Percentiles rank a stretch among this genome's conserved stretches.
Evolutionary conservation across 805 yeast species (phyloP).

Genomic region (Myxozyma kluyveri): DNA sequence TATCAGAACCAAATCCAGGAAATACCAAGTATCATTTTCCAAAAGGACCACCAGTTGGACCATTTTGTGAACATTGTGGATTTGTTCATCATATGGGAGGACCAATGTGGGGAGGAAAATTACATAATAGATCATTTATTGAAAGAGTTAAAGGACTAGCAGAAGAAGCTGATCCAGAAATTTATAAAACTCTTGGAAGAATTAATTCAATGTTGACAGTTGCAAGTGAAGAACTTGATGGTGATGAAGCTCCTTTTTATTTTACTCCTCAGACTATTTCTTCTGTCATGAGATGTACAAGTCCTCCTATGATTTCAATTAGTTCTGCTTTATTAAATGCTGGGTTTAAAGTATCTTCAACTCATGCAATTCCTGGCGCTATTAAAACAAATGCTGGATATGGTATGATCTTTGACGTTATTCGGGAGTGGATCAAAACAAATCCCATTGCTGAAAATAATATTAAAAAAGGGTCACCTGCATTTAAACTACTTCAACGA

Average conservation of each 20-base stretch:
- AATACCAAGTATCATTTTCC: slow-evolving; percentile 59
- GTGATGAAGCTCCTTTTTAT: slow-evolving; percentile 61
- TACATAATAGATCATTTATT: slow-evolving; percentile 71
- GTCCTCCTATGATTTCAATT: slow-evolving; percentile 71
- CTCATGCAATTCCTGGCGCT: slow-evolving; percentile 85
- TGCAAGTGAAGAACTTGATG: slow-evolving; percentile 67
- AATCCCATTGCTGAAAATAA: slow-evolving; percentile 41
- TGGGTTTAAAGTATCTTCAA: slow-evolving; percentile 77
- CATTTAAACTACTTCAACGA: slow-evolving; percentile 33
- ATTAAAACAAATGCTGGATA: slow-evolving; percentile 90
- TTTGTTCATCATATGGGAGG: slow-evolving; percentile 77
- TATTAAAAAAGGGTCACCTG: slow-evolving; percentile 39
- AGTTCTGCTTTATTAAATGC: slow-evolving; percentile 79
- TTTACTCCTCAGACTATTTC: slow-evolving; percentile 76
- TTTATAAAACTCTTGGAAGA: slow-evolving; percentile 77
- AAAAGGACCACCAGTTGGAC: slow-evolving; percentile 59
- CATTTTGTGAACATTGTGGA: slow-evolving; percentile 68
- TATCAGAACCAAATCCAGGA: slow-evolving; percentile 32
- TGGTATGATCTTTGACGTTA: slow-evolving; percentile 70
- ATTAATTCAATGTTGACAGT: slow-evolving; percentile 90
- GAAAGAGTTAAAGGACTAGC: slow-evolving; percentile 59
- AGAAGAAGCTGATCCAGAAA: slow-evolving; percentile 47
- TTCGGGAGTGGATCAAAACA: slow-evolving; percentile 58
- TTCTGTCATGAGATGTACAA: slow-evolving; percentile 72
- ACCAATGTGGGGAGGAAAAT: slow-evolving; percentile 89